Evolutionary conservation across 148 eudicot genomes (phyloP), one percentile per base, ranked within the genome.

Genomic region (Rhododendron molle): DNA sequence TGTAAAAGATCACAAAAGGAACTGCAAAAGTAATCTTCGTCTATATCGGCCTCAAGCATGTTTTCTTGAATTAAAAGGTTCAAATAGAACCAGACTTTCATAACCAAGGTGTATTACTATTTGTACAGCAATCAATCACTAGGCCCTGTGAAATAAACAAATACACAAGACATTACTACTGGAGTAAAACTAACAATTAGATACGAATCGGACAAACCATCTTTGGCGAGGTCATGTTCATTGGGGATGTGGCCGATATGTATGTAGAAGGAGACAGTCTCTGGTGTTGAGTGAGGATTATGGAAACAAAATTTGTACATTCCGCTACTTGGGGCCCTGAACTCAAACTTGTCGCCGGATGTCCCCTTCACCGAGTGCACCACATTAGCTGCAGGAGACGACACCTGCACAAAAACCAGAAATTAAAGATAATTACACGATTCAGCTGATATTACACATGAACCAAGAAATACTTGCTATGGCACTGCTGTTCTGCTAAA

Each of bases 241-340:
- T 74, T 90, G 69, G 99, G 98, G 84, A 96, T 95, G 85, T 96
- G 99, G 84, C 99, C 99, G 82, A 92, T 91, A 83, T 96, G 99
- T 72, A 96, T 96, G 90, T 94, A 89, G 94, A 96, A 96, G 78
- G 99, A 91, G 81, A 96, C 96, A 44, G 96, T 90, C 90, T 96
- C 99, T 2, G 99, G 99, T 67, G 97, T 85, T 0, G 96, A 91
- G 62, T 87, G 86, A 60, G 99, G 94, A 87, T 96, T 96, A 78
- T 96, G 98, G 85, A 96, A 96, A 86, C 99, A 96, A 83, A 96
- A 96, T 79, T 93, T 92, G 86, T 92, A 92, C 98, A 96, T 94
- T 86, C 99, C 99, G 83, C 93, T 93, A 84, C 86, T 93, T 18
- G 98, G 99, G 84, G 98, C 98, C 89, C 92, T 95, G 18, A 96